Conservation (phyloP, 1,284 basidiomycete genomes). For the Puccinia coronata region DNA sequence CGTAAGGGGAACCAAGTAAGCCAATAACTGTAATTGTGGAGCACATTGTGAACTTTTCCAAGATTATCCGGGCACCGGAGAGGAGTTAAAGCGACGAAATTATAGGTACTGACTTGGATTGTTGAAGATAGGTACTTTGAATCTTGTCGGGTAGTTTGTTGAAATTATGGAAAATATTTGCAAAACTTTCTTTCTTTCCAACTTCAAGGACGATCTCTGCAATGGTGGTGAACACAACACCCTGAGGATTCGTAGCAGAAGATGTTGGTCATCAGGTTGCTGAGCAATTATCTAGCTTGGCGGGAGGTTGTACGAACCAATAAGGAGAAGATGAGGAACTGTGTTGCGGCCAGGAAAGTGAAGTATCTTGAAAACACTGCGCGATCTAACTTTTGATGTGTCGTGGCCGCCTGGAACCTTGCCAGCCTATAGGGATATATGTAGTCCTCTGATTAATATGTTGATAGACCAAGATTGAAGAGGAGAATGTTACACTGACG, state of each 20-base stretch:
- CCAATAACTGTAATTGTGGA: constrained; percentile 83
- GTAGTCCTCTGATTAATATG: background rate
- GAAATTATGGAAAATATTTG: constrained; percentile 65
- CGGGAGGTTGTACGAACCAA: constrained; percentile 77
- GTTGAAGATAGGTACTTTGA: constrained; percentile 48
- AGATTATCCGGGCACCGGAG: constrained; percentile 49
- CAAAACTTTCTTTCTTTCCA: constrained; percentile 68
- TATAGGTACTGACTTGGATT: constrained; percentile 50
- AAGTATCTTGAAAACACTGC: constrained; percentile 87
- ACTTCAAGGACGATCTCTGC: constrained; percentile 70
- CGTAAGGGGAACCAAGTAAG: constrained; percentile 92
- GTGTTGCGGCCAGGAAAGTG: constrained; percentile 83
- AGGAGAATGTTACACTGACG: constrained; percentile 58
- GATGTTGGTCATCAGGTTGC: background rate
- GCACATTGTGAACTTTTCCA: constrained; percentile 61
- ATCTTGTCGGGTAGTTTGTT: constrained; percentile 50
- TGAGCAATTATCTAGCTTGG: background rate
- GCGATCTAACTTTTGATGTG: constrained; percentile 79
- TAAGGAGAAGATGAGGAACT: constrained; percentile 85
- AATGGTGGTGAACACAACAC: constrained; percentile 60
- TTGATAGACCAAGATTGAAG: background rate
- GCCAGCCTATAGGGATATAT: constrained; percentile 14
- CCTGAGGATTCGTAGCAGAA: background rate
- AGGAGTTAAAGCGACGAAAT: background rate
- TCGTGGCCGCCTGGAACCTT: constrained; percentile 55